phyloP scores from a whole-genome alignment of 164 flowering plant species.

The Taxillus chinensis region DNA sequence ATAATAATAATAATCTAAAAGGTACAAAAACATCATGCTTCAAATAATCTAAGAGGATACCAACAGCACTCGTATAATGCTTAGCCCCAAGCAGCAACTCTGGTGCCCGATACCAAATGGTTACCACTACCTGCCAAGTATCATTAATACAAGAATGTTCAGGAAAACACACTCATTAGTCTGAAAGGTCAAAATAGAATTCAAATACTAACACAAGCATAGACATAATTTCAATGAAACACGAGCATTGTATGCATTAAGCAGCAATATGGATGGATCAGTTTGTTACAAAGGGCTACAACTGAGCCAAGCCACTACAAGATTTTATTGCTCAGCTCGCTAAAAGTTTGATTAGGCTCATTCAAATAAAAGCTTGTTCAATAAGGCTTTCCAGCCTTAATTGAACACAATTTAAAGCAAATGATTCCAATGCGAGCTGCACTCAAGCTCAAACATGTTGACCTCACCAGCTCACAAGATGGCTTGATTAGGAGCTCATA shows the following conservation, averaged over 20 bases:
- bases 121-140: conserved; percentile 77
- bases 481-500: too few relatives aligned
- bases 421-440: background rate
- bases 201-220: background rate
- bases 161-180: background rate
- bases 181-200: background rate
- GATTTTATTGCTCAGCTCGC: too few relatives aligned
- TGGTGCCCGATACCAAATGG: conserved; percentile 99
- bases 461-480: too few relatives aligned
- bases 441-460: too few relatives aligned
- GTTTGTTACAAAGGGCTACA: too few relatives aligned
- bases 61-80: conserved; percentile 99
- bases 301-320: too few relatives aligned
- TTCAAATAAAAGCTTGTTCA: too few relatives aligned
- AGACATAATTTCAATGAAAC: background rate
- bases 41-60: too few relatives aligned
- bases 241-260: background rate
- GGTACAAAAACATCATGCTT: too few relatives aligned
- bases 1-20: too few relatives aligned
- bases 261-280: background rate
- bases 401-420: background rate
- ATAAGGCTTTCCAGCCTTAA: too few relatives aligned
- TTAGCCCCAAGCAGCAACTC: conserved; percentile 97
- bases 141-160: background rate
- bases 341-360: too few relatives aligned